phyloP scores from a whole-genome alignment of 2,329 filamentous ascomycete species.

The Monosporascus cannonballus region DNA sequence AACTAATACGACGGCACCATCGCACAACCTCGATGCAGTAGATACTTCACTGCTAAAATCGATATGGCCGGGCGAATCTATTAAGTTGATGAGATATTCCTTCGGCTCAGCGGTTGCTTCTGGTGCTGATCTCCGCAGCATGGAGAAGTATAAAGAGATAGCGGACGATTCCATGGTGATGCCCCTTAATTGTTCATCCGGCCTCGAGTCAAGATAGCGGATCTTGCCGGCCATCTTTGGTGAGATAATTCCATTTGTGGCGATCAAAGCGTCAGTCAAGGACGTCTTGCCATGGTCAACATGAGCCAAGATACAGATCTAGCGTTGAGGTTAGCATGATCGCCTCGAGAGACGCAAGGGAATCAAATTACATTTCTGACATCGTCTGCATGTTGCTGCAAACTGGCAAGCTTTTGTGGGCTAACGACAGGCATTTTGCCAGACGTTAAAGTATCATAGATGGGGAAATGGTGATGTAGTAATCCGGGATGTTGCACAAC shows the following conservation, averaged over 20 bases:
- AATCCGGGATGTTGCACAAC: no score
- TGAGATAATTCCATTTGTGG: slow-evolving; percentile 98
- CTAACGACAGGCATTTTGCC: slow-evolving; percentile 81
- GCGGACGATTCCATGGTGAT: slow-evolving; percentile 99
- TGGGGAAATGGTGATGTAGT: slow-evolving; percentile 5
- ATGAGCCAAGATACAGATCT: slow-evolving; percentile 94
- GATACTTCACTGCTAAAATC: slow-evolving; percentile 99
- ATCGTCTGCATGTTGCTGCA: slow-evolving; percentile 82
- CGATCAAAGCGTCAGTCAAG: slow-evolving; percentile 88
- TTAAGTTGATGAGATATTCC: slow-evolving; percentile 94
- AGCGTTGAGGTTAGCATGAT: slow-evolving; percentile 23
- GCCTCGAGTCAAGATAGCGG: slow-evolving; percentile 90
- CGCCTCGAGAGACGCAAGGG: slow-evolving; percentile 12
- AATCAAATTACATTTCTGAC: slow-evolving; percentile 74
- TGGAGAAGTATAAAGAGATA: slow-evolving; percentile 92
- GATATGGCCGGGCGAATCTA: slow-evolving; percentile 96
- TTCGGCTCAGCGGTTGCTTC: slow-evolving; percentile 65
- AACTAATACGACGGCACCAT: slow-evolving; percentile 89
- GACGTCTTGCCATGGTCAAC: slow-evolving; percentile 99
- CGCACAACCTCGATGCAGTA: slow-evolving; percentile 87
- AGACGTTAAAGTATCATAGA: neutral
- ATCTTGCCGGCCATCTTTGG: slow-evolving; percentile 97
- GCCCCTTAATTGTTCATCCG: slow-evolving; percentile 89
- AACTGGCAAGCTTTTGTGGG: slow-evolving; percentile 80
- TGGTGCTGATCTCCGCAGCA: slow-evolving; percentile 67